A percentile compares a stretch with the other conserved stretches of the same genome.
Conservation (phyloP, 1,284 basidiomycete species). For the Flammula alnicola region DNA sequence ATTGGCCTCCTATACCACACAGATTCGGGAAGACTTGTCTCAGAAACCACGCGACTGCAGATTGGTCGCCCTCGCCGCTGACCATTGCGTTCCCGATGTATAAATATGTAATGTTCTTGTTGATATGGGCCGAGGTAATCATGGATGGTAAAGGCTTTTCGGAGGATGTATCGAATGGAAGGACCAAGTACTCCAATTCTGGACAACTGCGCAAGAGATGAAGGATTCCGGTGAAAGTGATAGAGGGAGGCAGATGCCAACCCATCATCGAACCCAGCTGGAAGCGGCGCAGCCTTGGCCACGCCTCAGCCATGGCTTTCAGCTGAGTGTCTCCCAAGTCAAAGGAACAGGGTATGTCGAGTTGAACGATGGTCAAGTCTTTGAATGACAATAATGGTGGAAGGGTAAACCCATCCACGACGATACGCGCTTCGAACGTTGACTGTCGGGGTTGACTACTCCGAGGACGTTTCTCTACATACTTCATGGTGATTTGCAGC, state of each 20-base stretch:
- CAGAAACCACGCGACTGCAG: not conserved
- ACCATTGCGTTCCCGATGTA: conserved; percentile 12
- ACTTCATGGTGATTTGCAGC: conserved; percentile 8
- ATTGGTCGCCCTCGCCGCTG: not conserved
- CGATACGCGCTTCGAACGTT: not conserved
- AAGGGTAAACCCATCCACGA: conserved; percentile 5
- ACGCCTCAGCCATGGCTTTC: conserved; percentile 17
- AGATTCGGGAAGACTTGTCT: conserved; percentile 4
- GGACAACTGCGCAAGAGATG: conserved; percentile 14
- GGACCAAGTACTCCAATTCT: conserved; percentile 10
- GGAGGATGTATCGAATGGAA: conserved; percentile 14
- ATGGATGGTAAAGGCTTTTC: not conserved
- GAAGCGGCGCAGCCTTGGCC: conserved; percentile 16
- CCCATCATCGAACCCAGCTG: conserved; percentile 11
- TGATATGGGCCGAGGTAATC: conserved; percentile 5
- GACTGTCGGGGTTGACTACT: not conserved
- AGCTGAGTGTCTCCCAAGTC: conserved; percentile 13
- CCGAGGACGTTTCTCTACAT: not conserved
- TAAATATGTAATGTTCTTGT: conserved; percentile 16
- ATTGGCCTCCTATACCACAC: conserved; percentile 9
- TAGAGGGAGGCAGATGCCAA: conserved; percentile 1
- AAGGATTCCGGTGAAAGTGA: conserved; percentile 15
- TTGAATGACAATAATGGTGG: conserved; percentile 14
- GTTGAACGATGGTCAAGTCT: conserved; percentile 11
- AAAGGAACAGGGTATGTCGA: conserved; percentile 13